Base-by-base conservation (phyloP, 768 basidiomycete genomes). In the Collybia sordida region DNA sequence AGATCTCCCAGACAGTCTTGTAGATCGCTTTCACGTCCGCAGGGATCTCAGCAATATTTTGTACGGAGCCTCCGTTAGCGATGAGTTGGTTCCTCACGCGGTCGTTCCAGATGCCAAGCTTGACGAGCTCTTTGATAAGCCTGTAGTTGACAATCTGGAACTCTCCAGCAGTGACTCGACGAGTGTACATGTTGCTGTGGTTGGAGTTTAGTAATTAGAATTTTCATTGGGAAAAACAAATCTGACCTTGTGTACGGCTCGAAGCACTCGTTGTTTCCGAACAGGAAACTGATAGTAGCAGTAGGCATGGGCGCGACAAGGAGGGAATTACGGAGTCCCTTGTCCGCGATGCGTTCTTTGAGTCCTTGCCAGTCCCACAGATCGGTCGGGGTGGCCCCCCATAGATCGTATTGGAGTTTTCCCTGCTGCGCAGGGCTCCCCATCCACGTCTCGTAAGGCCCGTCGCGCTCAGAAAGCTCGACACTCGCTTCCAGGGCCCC, bases 1-100 rank as follows among this genome's bases (percentile, higher is more conserved):
- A 86, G 68, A 98, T 95, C 75, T 98, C 96, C 96, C 96, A 98
- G 42, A 98, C 96, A 17, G 96, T 98, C 78, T 97, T 97, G 85
- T 99, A 99, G 73, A 99, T 94, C 0, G 91, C 89, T 72, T 97
- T 98, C 71, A 95, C 78, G 57, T 97, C 83, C 50, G 84, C 85
- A 2, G 96, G 95, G 57, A 98, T 93, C 42, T 63, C 80, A 23
- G 90, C 86, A 57, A 98, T 92, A 65, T 83, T 90, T 66, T 95
- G 93, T 22, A 90, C 68, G 7, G 87, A 89, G 21, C 88, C 96
- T 61, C 93, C 89, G 72, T 96, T 88, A 14, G 97, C 96, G 59
- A 99, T 98, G 69, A 99, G 93, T 80, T 91, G 87, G 73, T 97
- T 95, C 82, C 95, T 97, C 96, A 98, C 98, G 65, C 90, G 83